Base-by-base conservation (phyloP, 148 eudicot species). In the Vaccinium vitisidaea region DNA sequence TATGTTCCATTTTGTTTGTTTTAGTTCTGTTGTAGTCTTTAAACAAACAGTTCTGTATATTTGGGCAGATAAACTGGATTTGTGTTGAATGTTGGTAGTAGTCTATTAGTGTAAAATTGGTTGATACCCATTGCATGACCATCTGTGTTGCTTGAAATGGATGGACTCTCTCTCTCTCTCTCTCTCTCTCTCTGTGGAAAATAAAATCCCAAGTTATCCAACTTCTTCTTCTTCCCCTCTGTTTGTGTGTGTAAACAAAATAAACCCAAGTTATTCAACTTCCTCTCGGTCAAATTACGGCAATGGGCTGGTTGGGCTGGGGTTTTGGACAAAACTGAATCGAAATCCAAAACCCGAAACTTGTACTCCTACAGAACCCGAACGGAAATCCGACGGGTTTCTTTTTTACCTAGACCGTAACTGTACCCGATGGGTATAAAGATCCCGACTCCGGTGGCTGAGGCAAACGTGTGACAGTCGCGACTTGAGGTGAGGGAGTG, bases 31-130 rank as follows among this genome's bases (percentile, higher is more conserved):
- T 82, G 43, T 82, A 65, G 59, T 19, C 56, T 46, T 65, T 81
- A 6, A 69, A 61, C 14, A 82, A 49, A 50, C 84, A 27, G 61
- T 49, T 78, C 49, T 82, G 84, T 82, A 69, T 52, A 82, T 82
- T 10, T 82, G 84, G 10, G 30, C 32, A 53, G 46, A 78, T 52
- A 54, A 78, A 53, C 63, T 78, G 21, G 63, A 49, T n/a, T 78
- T 23, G 46, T 4, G 83, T 69, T 69, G 46, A 25, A 50, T 27
- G 75, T 15, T 65, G 84, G 18, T 30, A 10, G 39, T 25, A 48
- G 56, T 67, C 58, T 77, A 69, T 59, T 69, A 65, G 81, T 25
- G 81, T 54, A n/a, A 77, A 77, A 53, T 78, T 53, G 81, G 46
- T 30, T 53, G 61, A 54, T 78, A 39, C 77, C 77, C 49, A 16